phyloP scores from a whole-genome alignment of 108 stramenopile species.

The Pseudonitzschia multiseries region DNA sequence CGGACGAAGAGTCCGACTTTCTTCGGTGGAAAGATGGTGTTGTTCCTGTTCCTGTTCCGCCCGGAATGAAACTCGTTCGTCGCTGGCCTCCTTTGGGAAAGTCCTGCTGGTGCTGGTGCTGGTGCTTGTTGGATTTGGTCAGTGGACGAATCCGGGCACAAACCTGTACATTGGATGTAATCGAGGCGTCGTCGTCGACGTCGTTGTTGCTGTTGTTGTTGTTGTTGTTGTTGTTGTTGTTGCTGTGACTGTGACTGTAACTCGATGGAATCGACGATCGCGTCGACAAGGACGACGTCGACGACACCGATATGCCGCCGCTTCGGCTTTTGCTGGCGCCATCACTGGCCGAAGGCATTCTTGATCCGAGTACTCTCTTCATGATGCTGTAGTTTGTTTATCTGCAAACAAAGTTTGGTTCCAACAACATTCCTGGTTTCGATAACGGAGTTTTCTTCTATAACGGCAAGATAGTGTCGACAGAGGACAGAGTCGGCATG shows the following conservation, averaged over 20 bases:
- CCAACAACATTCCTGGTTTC: not conserved
- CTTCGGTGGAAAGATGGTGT: not conserved
- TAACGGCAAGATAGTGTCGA: slow-evolving; percentile 29
- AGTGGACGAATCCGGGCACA: slow-evolving; percentile 52
- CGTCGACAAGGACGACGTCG: not conserved
- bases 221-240: too few species aligned
- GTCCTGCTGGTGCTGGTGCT: too few species aligned
- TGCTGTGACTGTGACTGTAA: too few species aligned
- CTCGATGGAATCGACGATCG: not conserved
- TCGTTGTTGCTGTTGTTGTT: too few species aligned
- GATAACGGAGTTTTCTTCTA: not conserved
- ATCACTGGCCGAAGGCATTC: not conserved
- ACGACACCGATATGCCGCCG: not conserved
- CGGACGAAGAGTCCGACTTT: not conserved
- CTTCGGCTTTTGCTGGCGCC: not conserved
- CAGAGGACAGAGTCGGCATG: slow-evolving; percentile 35
- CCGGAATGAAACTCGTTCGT: not conserved
- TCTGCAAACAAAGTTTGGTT: not conserved
- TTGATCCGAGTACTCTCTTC: slow-evolving; percentile 14
- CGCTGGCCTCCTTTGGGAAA: too few species aligned
- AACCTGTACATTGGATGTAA: slow-evolving; percentile 47
- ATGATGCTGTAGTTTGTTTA: not conserved
- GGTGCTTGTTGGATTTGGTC: not conserved
- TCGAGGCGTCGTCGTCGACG: not conserved
- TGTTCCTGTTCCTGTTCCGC: too few species aligned